Evolutionary conservation across 2,329 filamentous ascomycete species (phyloP).

Genomic region (Didymella pinodella): DNA sequence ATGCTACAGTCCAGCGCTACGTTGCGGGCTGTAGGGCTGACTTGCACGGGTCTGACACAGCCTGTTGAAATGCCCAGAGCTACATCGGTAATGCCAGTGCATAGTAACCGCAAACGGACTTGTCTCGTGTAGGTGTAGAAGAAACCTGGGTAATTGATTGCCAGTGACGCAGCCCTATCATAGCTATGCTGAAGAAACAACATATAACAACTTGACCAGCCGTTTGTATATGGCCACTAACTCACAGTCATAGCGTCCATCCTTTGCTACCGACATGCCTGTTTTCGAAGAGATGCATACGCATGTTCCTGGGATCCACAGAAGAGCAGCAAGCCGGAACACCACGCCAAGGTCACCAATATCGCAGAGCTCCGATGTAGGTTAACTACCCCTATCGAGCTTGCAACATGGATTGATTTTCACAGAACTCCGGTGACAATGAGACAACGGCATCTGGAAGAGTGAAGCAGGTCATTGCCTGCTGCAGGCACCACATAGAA

Average conservation of each 20-base stretch:
- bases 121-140: conserved; percentile 6
- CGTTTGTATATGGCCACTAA: neutral
- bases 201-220: conserved; percentile 7
- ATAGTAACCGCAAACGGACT: conserved; percentile 9
- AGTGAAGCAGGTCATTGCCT: conserved; percentile 15
- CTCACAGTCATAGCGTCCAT: neutral
- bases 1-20: neutral
- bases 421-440: neutral
- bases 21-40: neutral
- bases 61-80: neutral
- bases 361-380: conserved; percentile 8
- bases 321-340: neutral
- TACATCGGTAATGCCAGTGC: conserved; percentile 7
- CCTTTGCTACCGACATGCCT: neutral
- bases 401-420: neutral
- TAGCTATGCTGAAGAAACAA: neutral
- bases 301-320: neutral
- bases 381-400: neutral
- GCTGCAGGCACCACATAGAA: conserved; percentile 9
- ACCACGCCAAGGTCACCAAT: neutral
- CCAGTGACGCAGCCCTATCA: conserved; percentile 11
- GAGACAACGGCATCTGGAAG: neutral
- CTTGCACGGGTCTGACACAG: neutral
- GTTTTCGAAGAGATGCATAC: neutral
- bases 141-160: conserved; percentile 4